Conservation (phyloP, 1,139 yeast species). For the Geotrichum citri-aurantii region DNA sequence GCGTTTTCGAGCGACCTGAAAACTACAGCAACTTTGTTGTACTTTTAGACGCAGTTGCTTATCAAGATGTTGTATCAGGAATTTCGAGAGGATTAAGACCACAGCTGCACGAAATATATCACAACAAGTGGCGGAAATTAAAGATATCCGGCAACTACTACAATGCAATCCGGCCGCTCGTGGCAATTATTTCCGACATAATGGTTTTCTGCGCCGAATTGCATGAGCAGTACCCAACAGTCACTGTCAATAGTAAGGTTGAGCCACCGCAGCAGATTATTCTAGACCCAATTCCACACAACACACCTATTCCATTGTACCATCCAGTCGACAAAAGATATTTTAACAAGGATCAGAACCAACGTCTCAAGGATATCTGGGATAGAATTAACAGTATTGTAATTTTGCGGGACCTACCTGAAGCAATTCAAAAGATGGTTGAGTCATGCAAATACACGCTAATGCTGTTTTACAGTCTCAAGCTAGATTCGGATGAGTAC, state of each 20-base stretch:
- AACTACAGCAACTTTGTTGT: constrained; percentile 1
- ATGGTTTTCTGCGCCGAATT: constrained; percentile 4
- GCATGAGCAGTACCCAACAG: constrained; percentile 9
- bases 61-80: constrained; percentile 9
- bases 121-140: constrained; percentile 1
- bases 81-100: constrained; percentile 4
- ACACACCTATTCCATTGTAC: neutral
- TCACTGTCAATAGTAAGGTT: neutral
- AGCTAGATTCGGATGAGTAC: constrained; percentile 22
- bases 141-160: neutral
- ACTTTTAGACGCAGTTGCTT: constrained; percentile 13
- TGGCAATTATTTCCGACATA: constrained; percentile 8
- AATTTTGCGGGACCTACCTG: neutral
- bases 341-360: neutral
- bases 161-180: constrained; percentile 1
- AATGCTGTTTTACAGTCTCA: constrained; percentile 19
- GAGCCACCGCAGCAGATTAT: neutral
- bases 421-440: neutral
- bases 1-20: constrained; percentile 6
- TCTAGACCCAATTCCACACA: neutral
- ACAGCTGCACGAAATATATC: constrained; percentile 3
- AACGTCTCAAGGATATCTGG: neutral
- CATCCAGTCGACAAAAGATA: neutral
- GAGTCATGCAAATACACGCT: constrained; percentile 17
- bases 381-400: neutral